Conservation (phyloP, 169 alveolate genomes). For the Plasmodium coatneyi region DNA sequence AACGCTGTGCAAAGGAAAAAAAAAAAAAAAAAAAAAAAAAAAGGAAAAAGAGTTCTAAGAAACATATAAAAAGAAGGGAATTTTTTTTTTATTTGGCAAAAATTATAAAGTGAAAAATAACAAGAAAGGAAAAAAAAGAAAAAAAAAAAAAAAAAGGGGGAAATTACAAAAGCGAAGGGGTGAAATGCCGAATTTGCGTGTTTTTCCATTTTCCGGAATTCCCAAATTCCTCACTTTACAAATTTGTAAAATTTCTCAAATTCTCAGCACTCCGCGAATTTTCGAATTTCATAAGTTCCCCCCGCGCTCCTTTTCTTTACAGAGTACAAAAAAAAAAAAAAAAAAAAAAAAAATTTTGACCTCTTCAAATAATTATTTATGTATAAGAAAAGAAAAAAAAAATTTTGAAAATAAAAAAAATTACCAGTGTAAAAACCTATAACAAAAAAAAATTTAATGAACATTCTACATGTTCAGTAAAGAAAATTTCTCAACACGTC, state of each 20-base stretch:
- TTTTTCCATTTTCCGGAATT: background rate
- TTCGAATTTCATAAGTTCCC: background rate
- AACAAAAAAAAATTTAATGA: too few relatives aligned
- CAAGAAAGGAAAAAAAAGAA: too few relatives aligned
- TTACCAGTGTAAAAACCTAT: too few relatives aligned
- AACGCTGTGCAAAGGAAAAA: constrained; percentile 13
- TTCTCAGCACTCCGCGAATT: background rate
- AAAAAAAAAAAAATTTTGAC: too few relatives aligned
- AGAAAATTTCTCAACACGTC: too few relatives aligned
- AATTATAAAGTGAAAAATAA: constrained; percentile 7
- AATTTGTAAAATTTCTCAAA: constrained; percentile 4
- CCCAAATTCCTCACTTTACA: background rate
- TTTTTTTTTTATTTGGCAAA: constrained; percentile 8
- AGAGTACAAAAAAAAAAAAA: too few relatives aligned
- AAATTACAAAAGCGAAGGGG: background rate
- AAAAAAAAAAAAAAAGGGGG: background rate
- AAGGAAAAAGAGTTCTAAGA: background rate
- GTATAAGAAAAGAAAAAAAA: too few relatives aligned
- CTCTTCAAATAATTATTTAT: too few relatives aligned
- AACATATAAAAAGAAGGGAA: background rate
- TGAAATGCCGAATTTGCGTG: background rate
- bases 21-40: constrained; percentile 53
- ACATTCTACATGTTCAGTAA: too few relatives aligned
- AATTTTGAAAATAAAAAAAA: too few relatives aligned
- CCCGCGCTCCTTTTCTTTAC: background rate